Evolutionary conservation across 2,329 filamentous ascomycete genomes (phyloP).

Genomic region (Xylaria sp.): DNA sequence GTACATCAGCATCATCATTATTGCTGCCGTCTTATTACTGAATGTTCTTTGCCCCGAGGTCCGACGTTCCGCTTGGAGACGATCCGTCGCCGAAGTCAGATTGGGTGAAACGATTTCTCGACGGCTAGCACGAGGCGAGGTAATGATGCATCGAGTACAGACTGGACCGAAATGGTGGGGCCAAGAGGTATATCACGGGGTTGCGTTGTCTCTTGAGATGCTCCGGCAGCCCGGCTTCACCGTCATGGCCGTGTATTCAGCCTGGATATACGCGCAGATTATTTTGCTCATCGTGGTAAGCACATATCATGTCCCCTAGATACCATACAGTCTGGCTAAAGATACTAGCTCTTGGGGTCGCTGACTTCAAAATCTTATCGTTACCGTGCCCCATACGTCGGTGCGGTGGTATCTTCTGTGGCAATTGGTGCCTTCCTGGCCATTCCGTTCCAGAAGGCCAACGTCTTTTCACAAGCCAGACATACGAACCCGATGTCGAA

Average conservation of each 20-base stretch:
- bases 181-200: slow-evolving; percentile 74
- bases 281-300: slow-evolving; percentile 69
- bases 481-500: slow-evolving; percentile 64
- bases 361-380: slow-evolving; percentile 72
- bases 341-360: slow-evolving; percentile 64
- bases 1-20: slow-evolving; percentile 72
- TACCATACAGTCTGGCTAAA: slow-evolving; percentile 13
- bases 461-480: slow-evolving; percentile 69
- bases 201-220: slow-evolving; percentile 72
- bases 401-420: slow-evolving; percentile 68
- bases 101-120: slow-evolving; percentile 57
- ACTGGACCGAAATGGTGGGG: slow-evolving; percentile 79
- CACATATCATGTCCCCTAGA: background rate
- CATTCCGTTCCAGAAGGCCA: slow-evolving; percentile 76
- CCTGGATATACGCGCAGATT: slow-evolving; percentile 80
- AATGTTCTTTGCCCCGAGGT: slow-evolving; percentile 77
- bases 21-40: slow-evolving; percentile 68
- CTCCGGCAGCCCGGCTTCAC: slow-evolving; percentile 74
- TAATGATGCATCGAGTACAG: slow-evolving; percentile 76
- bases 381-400: slow-evolving; percentile 68
- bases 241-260: slow-evolving; percentile 73
- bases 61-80: slow-evolving; percentile 69
- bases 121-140: slow-evolving; percentile 71
- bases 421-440: slow-evolving; percentile 72
- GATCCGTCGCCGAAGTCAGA: slow-evolving; percentile 70